Evolutionary conservation across 352 stramenopile genomes (phyloP).

Genomic region (Phytophthora pistaciae): DNA sequence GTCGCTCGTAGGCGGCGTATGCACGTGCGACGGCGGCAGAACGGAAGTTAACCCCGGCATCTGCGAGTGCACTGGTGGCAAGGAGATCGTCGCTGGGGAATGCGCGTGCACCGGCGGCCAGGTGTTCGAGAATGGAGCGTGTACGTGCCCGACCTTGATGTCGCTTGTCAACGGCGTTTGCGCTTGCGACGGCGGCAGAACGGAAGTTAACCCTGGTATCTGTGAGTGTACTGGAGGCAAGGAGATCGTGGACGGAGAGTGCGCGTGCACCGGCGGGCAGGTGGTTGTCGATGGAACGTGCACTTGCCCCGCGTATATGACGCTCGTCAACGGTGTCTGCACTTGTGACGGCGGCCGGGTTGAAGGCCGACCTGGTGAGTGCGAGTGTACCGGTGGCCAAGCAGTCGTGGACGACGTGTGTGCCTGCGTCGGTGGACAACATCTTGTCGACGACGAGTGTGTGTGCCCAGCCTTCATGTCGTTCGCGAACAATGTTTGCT

Average conservation of each 20-base stretch:
- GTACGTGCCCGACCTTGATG: background rate
- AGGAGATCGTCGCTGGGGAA: background rate
- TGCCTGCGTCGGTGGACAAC: background rate
- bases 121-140: background rate
- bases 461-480: background rate
- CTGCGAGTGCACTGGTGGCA: background rate
- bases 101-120: background rate
- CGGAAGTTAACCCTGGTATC: background rate
- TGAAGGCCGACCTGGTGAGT: background rate
- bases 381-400: background rate
- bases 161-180: background rate
- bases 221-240: background rate
- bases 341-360: background rate
- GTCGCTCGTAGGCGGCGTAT: background rate
- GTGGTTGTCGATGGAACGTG: background rate
- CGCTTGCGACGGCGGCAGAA: background rate
- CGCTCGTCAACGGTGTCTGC: background rate
- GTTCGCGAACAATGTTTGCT: background rate
- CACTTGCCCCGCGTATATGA: no score
- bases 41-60: background rate
- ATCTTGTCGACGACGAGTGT: background rate
- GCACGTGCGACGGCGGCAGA: background rate
- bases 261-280: background rate
- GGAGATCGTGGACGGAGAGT: background rate
- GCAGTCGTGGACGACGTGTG: background rate